These are phyloP conservation scores for Bryoglossum gracile DNA, from an alignment of 495 filamentous ascomycete genomes.

Conservation along the genomic window DNA sequence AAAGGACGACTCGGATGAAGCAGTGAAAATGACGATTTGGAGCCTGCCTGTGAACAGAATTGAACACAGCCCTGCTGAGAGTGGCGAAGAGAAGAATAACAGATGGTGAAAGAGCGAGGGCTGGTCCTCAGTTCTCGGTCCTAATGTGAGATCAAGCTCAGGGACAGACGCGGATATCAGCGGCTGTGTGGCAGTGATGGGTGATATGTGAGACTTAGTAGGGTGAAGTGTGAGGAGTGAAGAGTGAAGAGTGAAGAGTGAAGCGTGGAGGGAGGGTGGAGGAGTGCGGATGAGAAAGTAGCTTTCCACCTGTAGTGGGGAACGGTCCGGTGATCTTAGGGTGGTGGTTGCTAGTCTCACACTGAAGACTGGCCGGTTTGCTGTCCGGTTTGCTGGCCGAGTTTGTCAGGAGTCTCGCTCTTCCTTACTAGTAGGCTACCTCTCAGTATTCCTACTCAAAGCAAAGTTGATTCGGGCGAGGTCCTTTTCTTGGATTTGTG, in stretches of 20 bases:
- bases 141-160: not conserved
- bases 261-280: no score
- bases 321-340: slow-evolving; percentile 14
- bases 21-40: slow-evolving; percentile 1
- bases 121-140: not conserved
- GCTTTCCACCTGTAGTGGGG: slow-evolving; percentile 14
- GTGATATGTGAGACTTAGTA: slow-evolving; percentile 9
- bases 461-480: no score
- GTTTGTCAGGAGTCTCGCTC: not conserved
- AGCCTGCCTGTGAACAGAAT: not conserved
- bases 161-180: not conserved
- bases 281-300: slow-evolving; percentile 9
- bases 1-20: not conserved
- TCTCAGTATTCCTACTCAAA: no score
- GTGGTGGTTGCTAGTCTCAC: slow-evolving; percentile 2
- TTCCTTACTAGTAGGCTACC: no score
- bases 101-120: not conserved
- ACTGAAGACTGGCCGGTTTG: not conserved
- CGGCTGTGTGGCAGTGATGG: not conserved
- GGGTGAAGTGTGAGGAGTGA: not conserved
- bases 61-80: slow-evolving; percentile 7
- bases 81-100: not conserved
- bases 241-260: not conserved
- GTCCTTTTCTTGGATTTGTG: not conserved
- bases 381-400: slow-evolving; percentile 7